Evolutionary conservation across 192 early-diverging fungal species (phyloP).

Genomic region (Pilobolus umbonatus): DNA sequence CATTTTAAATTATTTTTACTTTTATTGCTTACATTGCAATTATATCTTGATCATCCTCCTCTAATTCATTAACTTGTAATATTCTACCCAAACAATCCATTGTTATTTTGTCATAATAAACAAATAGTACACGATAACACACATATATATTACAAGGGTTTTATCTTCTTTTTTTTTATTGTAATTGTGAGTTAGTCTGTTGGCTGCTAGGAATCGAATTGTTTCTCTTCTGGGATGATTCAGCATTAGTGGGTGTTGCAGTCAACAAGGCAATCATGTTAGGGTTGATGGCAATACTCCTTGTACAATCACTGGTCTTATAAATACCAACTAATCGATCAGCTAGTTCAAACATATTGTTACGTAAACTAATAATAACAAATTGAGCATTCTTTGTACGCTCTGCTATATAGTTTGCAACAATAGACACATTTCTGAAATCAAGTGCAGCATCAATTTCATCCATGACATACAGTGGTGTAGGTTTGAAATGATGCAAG

Average conservation of each 20-base stretch:
- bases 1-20: too few relatives aligned
- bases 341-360: slow-evolving; percentile 99
- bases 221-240: neutral
- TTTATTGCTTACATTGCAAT: too few relatives aligned
- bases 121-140: too few relatives aligned
- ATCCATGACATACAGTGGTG: slow-evolving; percentile 99
- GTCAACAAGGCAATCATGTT: slow-evolving; percentile 20
- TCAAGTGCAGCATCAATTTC: slow-evolving; percentile 99
- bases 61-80: too few relatives aligned
- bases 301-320: slow-evolving; percentile 90
- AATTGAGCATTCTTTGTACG: slow-evolving; percentile 97
- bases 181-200: too few relatives aligned
- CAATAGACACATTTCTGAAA: slow-evolving; percentile 98
- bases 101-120: too few relatives aligned
- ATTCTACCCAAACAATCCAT: too few relatives aligned
- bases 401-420: slow-evolving; percentile 98
- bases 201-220: too few relatives aligned
- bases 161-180: too few relatives aligned
- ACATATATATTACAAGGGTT: too few relatives aligned
- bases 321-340: slow-evolving; percentile 98
- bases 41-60: too few relatives aligned
- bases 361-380: slow-evolving; percentile 95
- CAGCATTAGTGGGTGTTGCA: slow-evolving; percentile 6
- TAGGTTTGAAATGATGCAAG: slow-evolving; percentile 98
- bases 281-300: slow-evolving; percentile 72